phyloP scores from a whole-genome alignment of 805 yeast species.

The Monosporozyma unispora region DNA sequence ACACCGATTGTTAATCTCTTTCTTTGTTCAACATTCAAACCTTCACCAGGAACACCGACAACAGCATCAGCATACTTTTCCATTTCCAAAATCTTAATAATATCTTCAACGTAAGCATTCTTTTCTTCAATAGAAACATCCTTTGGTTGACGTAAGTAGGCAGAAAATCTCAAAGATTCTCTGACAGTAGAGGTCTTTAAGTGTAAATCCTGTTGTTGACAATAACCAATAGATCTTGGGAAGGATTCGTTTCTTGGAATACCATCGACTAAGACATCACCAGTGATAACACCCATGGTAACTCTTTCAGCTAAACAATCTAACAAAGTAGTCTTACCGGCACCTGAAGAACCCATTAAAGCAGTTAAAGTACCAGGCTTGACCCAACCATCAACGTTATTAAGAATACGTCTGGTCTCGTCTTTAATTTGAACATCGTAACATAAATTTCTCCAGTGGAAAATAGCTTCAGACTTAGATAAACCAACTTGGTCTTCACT shows the following conservation, averaged over 20 bases:
- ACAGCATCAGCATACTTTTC: slow-evolving; percentile 57
- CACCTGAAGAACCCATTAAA: slow-evolving; percentile 70
- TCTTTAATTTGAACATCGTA: slow-evolving; percentile 58
- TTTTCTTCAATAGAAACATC: slow-evolving; percentile 46
- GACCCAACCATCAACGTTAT: slow-evolving; percentile 72
- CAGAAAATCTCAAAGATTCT: slow-evolving; percentile 62
- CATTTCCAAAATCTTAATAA: slow-evolving; percentile 58
- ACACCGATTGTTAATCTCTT: slow-evolving; percentile 59
- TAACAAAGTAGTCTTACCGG: slow-evolving; percentile 69
- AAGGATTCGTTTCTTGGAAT: slow-evolving; percentile 50
- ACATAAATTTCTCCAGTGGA: slow-evolving; percentile 71
- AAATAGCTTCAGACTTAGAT: slow-evolving; percentile 39
- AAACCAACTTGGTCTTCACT: slow-evolving; percentile 16
- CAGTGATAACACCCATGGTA: slow-evolving; percentile 61
- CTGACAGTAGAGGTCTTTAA: slow-evolving; percentile 58
- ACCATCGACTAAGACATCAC: slow-evolving; percentile 61
- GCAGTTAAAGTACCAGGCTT: slow-evolving; percentile 79
- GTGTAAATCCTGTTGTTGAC: slow-evolving; percentile 72
- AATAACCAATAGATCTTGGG: slow-evolving; percentile 58
- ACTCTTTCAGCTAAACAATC: slow-evolving; percentile 65
- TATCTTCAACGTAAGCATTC: slow-evolving; percentile 55
- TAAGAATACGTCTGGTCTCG: slow-evolving; percentile 52
- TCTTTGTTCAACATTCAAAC: slow-evolving; percentile 54
- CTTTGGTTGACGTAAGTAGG: slow-evolving; percentile 57
- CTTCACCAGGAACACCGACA: slow-evolving; percentile 69